phyloP scores from a whole-genome alignment of 202 grass and related monocot genomes.

The Schoenoplectus tabernaemontani region DNA sequence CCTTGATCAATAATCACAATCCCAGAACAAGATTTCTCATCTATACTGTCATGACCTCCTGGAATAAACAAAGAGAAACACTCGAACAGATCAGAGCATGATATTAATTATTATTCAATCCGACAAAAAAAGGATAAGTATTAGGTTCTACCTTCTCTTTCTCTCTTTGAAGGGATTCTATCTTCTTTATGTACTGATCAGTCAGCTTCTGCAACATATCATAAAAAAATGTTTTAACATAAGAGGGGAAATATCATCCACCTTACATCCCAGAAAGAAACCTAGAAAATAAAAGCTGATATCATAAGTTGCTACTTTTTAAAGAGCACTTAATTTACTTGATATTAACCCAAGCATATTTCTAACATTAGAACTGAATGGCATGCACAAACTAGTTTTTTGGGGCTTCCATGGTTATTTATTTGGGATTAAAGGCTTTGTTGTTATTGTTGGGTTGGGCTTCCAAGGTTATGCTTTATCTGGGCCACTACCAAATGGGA shows the following conservation, averaged over 20 bases:
- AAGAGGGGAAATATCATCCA: conserved; percentile 7
- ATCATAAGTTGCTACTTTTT: too few species aligned
- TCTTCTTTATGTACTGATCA: conserved; percentile 71
- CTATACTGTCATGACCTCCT: conserved; percentile 25
- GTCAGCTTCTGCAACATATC: conserved; percentile 75
- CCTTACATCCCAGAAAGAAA: neutral
- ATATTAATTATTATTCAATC: neutral
- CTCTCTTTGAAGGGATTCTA: conserved; percentile 54
- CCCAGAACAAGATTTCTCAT: neutral
- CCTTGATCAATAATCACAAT: neutral
- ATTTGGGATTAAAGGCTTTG: too few species aligned
- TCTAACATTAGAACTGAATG: neutral
- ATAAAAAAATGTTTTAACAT: conserved; percentile 5
- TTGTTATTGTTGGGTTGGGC: too few species aligned
- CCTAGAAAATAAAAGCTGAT: neutral
- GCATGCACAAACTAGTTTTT: neutral
- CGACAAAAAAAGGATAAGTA: neutral
- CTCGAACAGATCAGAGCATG: neutral
- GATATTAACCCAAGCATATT: too few species aligned
- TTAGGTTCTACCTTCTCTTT: conserved; percentile 52
- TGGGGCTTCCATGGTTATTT: too few species aligned
- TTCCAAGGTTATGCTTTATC: neutral
- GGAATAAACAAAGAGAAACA: neutral
- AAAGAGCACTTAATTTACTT: neutral
- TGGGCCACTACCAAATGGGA: neutral